These are phyloP conservation scores for Durusdinium trenchii DNA, from an alignment of 73 alveolate species.

Conservation along the genomic window DNA sequence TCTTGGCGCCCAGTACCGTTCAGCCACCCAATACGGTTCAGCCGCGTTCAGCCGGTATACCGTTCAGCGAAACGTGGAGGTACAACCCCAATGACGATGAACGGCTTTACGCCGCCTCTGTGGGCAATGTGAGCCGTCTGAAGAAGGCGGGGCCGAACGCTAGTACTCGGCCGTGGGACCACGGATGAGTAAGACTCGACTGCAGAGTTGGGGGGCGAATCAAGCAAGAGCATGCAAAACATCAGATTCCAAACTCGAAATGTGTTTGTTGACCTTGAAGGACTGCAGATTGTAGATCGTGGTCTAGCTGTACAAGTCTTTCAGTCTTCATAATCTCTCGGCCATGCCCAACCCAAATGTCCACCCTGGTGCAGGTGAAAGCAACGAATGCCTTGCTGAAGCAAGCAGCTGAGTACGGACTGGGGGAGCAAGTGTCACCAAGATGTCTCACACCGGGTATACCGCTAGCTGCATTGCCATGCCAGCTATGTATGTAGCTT, in stretches of 20 bases:
- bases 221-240: no score
- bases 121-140: slow-evolving; percentile 48
- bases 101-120: slow-evolving; percentile 12
- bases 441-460: not conserved
- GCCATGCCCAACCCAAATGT: no score
- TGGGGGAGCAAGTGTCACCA: not conserved
- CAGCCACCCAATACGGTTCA: no score
- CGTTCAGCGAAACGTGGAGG: not conserved
- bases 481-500: no score
- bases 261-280: not conserved
- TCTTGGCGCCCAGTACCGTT: no score
- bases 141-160: slow-evolving; percentile 40
- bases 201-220: no score
- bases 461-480: no score
- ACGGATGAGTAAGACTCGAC: no score
- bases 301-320: not conserved
- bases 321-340: not conserved
- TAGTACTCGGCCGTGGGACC: no score
- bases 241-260: not conserved
- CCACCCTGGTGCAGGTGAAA: slow-evolving; percentile 36
- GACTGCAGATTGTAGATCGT: not conserved
- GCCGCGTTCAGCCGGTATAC: not conserved
- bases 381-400: slow-evolving; percentile 48
- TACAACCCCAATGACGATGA: slow-evolving; percentile 43
- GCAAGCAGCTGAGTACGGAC: slow-evolving; percentile 51